A percentile compares a stretch with the other conserved stretches of the same genome.
Evolutionary conservation across 1,284 basidiomycete species (phyloP).

Genomic region (Pseudozyma flocculosa): DNA sequence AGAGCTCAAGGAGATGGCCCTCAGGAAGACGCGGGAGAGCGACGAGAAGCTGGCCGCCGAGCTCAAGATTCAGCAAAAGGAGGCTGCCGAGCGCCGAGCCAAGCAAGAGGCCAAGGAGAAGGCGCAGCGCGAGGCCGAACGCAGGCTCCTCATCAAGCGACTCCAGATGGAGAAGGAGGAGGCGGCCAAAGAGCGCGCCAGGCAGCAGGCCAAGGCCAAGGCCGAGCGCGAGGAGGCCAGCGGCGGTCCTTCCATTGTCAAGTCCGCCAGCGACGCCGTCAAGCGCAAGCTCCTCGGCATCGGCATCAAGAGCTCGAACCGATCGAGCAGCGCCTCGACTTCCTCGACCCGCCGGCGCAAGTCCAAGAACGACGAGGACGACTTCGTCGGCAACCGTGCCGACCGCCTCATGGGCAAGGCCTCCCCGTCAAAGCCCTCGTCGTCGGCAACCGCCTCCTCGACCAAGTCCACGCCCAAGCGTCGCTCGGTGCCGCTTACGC

Average conservation of each 20-base stretch:
- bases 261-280: not conserved
- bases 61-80: constrained; percentile 19
- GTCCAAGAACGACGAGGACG: constrained; percentile 27
- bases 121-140: constrained; percentile 26
- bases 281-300: not conserved
- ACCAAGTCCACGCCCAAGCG: constrained; percentile 6
- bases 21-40: constrained; percentile 24
- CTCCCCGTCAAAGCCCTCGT: not conserved
- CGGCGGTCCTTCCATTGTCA: not conserved
- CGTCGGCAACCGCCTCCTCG: constrained; percentile 2
- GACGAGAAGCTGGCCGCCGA: constrained; percentile 18
- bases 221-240: not conserved
- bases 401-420: constrained; percentile 12
- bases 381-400: constrained; percentile 34
- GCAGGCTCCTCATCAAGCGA: constrained; percentile 25
- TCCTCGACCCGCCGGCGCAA: constrained; percentile 5
- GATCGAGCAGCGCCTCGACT: no score
- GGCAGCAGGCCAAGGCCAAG: constrained; percentile 9
- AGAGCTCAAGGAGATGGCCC: constrained; percentile 28
- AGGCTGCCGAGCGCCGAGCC: constrained; percentile 25
- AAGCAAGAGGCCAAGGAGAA: constrained; percentile 22
- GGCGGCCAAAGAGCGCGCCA: constrained; percentile 19
- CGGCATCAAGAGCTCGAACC: no score
- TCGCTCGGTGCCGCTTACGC: constrained; percentile 25
- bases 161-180: constrained; percentile 29